A percentile compares a stretch with the other conserved stretches of the same genome.
phyloP scores from a whole-genome alignment of 805 yeast genomes.

The Ogataea glucozyma region DNA sequence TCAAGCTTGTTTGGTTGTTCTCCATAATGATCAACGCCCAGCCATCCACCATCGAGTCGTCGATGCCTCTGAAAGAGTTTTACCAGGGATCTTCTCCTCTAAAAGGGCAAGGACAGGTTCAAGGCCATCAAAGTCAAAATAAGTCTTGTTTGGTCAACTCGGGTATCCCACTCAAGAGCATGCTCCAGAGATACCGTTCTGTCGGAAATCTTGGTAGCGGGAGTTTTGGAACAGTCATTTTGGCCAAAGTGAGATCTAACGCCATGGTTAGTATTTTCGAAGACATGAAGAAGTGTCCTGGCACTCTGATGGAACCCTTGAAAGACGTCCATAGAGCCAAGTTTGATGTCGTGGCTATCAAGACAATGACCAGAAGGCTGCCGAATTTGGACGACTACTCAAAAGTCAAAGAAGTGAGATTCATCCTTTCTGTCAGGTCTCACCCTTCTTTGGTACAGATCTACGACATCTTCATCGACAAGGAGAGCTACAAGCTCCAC shows the following conservation, averaged over 20 bases:
- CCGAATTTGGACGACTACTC: slow-evolving; percentile 55
- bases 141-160: slow-evolving; percentile 5
- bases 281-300: slow-evolving; percentile 27
- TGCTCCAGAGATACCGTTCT: slow-evolving; percentile 46
- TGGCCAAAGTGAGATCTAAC: slow-evolving; percentile 51
- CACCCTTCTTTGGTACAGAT: slow-evolving; percentile 74
- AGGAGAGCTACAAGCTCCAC: slow-evolving; percentile 56
- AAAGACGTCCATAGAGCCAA: slow-evolving; percentile 20
- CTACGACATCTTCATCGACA: slow-evolving; percentile 78
- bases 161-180: slow-evolving; percentile 42
- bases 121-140: slow-evolving; percentile 10
- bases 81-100: slow-evolving; percentile 14
- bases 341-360: slow-evolving; percentile 65
- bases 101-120: no score
- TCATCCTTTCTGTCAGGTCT: slow-evolving; percentile 65
- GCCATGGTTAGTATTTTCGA: slow-evolving; percentile 15
- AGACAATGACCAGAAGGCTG: slow-evolving; percentile 66
- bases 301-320: slow-evolving; percentile 55
- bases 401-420: slow-evolving; percentile 64
- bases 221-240: slow-evolving; percentile 69
- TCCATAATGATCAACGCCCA: slow-evolving; percentile 20
- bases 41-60: slow-evolving; percentile 14
- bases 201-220: slow-evolving; percentile 68
- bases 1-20: not conserved
- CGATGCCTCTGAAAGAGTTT: slow-evolving; percentile 18